Percentiles rank a stretch among this genome's conserved stretches.
These are phyloP conservation scores for Magnolia officinalis DNA, from an alignment of 164 flowering plant genomes.

Conservation along the genomic window DNA sequence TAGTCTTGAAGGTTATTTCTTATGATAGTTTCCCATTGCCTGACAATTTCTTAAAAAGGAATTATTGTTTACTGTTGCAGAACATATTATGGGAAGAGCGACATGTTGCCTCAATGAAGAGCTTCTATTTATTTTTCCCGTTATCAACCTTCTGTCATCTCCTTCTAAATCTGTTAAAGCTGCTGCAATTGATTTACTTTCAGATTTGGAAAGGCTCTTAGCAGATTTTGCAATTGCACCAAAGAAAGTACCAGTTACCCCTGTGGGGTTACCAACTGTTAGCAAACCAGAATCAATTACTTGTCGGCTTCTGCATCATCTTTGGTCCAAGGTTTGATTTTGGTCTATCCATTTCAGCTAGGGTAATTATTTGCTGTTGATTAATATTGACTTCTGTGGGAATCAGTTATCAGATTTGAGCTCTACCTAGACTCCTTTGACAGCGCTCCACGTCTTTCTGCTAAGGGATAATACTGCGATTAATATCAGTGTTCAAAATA, in stretches of 20 bases:
- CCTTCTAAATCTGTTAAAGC: conserved; percentile 70
- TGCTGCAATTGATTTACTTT: conserved; percentile 62
- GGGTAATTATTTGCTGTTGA: background rate
- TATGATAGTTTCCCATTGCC: conserved; percentile 1
- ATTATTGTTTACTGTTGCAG: conserved; percentile 33
- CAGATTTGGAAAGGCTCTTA: conserved; percentile 43
- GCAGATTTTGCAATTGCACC: conserved; percentile 24
- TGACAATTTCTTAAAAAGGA: background rate
- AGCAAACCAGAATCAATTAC: conserved; percentile 48
- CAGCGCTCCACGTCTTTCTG: background rate
- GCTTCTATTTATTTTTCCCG: conserved; percentile 66
- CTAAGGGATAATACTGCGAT: background rate
- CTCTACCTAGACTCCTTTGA: background rate
- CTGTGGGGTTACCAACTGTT: conserved; percentile 26
- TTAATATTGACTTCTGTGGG: background rate
- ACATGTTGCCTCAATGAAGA: conserved; percentile 39
- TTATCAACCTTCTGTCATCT: conserved; percentile 66
- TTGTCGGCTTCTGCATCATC: conserved; percentile 49
- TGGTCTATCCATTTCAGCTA: background rate
- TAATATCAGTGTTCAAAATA: background rate
- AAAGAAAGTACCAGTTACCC: conserved; percentile 15
- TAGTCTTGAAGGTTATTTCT: background rate
- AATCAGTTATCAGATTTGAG: background rate
- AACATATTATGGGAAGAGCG: conserved; percentile 19
- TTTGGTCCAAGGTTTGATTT: conserved; percentile 72